Percentiles rank a stretch among this genome's conserved stretches.
These are phyloP conservation scores for Lichtheimia ramosa DNA, from an alignment of 371 early-diverging fungal genomes.

Conservation along the genomic window DNA sequence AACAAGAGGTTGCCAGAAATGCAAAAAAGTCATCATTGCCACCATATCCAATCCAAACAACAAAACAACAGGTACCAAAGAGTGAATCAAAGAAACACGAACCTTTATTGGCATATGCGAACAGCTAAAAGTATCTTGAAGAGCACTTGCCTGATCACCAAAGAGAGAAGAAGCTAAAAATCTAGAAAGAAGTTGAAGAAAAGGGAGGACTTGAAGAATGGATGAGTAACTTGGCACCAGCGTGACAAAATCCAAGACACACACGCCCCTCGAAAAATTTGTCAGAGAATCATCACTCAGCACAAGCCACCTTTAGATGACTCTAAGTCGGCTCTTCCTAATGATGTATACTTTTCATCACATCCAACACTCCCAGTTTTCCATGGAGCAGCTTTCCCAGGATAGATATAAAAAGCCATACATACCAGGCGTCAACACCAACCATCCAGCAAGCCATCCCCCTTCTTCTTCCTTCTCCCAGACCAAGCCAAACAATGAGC, in stretches of 20 bases:
- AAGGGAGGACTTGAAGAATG: too few species aligned
- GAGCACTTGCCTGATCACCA: not conserved
- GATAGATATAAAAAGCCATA: conserved; percentile 24
- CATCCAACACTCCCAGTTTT: conserved; percentile 6
- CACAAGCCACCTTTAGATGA: conserved; percentile 15
- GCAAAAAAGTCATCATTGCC: conserved; percentile 13
- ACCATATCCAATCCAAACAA: not conserved
- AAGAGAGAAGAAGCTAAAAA: not conserved
- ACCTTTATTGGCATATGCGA: not conserved
- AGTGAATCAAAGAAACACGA: not conserved
- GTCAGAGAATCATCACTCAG: conserved; percentile 8
- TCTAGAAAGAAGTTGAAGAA: not conserved
- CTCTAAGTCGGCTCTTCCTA: conserved; percentile 30
- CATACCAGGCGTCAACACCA: conserved; percentile 4
- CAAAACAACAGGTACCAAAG: not conserved
- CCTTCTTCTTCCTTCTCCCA: too few species aligned
- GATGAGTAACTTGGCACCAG: too few species aligned
- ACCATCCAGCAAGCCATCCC: too few species aligned
- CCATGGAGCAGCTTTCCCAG: conserved; percentile 4
- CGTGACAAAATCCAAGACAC: not conserved
- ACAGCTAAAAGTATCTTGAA: not conserved
- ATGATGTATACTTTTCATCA: conserved; percentile 22
- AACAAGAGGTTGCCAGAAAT: conserved; percentile 25
- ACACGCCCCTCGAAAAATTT: not conserved
- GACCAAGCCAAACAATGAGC: not conserved